Percentiles rank a stretch among this genome's conserved stretches.
Conservation (phyloP, 2,329 filamentous ascomycete genomes). For the Amylocarpus encephaloides region DNA sequence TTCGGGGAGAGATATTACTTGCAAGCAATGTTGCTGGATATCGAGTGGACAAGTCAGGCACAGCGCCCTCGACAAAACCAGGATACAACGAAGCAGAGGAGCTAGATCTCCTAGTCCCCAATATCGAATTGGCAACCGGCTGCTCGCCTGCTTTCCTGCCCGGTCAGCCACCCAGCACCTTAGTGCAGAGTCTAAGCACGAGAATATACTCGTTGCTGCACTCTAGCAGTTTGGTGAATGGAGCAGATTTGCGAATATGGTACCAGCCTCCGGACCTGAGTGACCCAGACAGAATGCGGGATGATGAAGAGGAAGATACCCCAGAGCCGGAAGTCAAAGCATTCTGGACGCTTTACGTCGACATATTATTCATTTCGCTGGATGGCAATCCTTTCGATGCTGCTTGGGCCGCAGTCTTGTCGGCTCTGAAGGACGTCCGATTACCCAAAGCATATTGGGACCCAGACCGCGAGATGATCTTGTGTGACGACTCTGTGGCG, state of each 20-base stretch:
- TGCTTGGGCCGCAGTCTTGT: slow-evolving; percentile 77
- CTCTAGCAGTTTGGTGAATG: slow-evolving; percentile 57
- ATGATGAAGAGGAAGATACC: slow-evolving; percentile 23
- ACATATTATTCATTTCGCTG: slow-evolving; percentile 88
- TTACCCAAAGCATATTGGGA: slow-evolving; percentile 81
- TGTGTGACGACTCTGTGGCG: slow-evolving; percentile 60
- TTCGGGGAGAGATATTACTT: slow-evolving; percentile 77
- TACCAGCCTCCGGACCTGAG: slow-evolving; percentile 46
- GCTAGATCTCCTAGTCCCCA: slow-evolving; percentile 78
- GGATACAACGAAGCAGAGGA: slow-evolving; percentile 44
- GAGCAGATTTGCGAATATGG: slow-evolving; percentile 67
- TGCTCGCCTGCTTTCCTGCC: slow-evolving; percentile 81
- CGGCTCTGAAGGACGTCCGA: slow-evolving; percentile 70
- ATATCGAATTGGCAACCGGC: slow-evolving; percentile 86
- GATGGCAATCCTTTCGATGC: slow-evolving; percentile 91
- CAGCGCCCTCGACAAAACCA: slow-evolving; percentile 29
- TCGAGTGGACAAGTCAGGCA: slow-evolving; percentile 38
- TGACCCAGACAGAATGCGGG: slow-evolving; percentile 39
- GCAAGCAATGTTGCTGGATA: slow-evolving; percentile 67
- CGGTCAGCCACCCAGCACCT: slow-evolving; percentile 69
- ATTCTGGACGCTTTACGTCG: slow-evolving; percentile 93
- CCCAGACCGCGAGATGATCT: slow-evolving; percentile 66
- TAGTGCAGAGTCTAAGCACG: slow-evolving; percentile 78
- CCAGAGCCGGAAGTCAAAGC: slow-evolving; percentile 57
- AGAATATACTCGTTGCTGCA: slow-evolving; percentile 72